A percentile compares a stretch with the other conserved stretches of the same genome.
Evolutionary conservation across 331 rosid species (phyloP).

Genomic region (Quercus tomentella): DNA sequence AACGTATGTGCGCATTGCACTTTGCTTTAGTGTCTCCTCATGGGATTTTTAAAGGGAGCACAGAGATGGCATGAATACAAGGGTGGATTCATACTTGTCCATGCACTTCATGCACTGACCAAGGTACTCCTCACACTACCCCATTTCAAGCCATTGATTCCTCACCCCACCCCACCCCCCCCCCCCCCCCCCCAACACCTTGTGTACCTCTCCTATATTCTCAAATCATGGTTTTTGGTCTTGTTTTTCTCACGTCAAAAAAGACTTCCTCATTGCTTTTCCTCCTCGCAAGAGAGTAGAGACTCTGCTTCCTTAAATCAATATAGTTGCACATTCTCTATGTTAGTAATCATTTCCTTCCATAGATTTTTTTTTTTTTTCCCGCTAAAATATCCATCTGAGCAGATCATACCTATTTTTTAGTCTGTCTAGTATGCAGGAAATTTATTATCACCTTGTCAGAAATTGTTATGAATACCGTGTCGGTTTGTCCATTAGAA

Average conservation of each 20-base stretch:
- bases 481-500: too few relatives aligned
- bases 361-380: background rate
- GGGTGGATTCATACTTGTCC: conserved; percentile 7
- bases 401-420: background rate
- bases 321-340: too few relatives aligned
- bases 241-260: background rate
- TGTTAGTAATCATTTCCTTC: background rate
- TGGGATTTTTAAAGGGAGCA: background rate
- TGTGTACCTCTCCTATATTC: conserved; percentile 18
- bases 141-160: conserved; percentile 29
- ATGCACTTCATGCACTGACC: conserved; percentile 11
- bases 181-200: conserved; percentile 3
- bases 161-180: conserved; percentile 13
- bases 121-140: conserved; percentile 24
- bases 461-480: too few relatives aligned
- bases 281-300: background rate
- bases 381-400: background rate
- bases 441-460: background rate
- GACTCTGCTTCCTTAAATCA: background rate
- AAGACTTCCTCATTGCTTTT: background rate
- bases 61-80: conserved; percentile 28
- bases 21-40: background rate
- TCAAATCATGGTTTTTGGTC: background rate
- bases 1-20: background rate
- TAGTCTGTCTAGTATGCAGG: background rate